phyloP scores from a whole-genome alignment of 805 yeast genomes.

The Saccharomyces kudriavzevii region DNA sequence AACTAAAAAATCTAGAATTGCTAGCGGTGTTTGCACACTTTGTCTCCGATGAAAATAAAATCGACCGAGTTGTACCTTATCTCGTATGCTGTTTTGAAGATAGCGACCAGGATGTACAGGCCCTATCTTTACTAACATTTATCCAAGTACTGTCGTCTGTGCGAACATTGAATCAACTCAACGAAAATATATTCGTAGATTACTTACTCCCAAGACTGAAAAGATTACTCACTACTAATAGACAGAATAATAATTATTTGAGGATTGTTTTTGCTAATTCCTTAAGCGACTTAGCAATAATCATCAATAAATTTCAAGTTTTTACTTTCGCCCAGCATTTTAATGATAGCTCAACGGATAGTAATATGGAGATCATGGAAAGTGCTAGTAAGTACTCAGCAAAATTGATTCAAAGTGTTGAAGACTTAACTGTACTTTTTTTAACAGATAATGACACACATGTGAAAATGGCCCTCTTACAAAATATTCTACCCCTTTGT shows the following conservation, averaged over 20 bases:
- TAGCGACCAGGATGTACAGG: constrained; percentile 53
- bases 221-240: constrained; percentile 34
- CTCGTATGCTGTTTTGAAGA: constrained; percentile 57
- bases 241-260: constrained; percentile 35
- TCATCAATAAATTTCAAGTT: constrained; percentile 56
- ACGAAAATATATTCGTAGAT: constrained; percentile 71
- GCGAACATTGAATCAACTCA: constrained; percentile 60
- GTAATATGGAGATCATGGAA: constrained; percentile 16
- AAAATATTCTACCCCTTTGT: constrained; percentile 69
- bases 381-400: constrained; percentile 15
- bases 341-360: constrained; percentile 11
- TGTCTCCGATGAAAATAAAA: constrained; percentile 71
- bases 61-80: constrained; percentile 81
- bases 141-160: constrained; percentile 63
- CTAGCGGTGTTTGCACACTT: constrained; percentile 69
- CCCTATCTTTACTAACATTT: constrained; percentile 53
- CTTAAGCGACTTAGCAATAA: constrained; percentile 61
- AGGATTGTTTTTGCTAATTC: constrained; percentile 65
- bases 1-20: constrained; percentile 59
- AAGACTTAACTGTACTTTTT: constrained; percentile 52
- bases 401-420: constrained; percentile 39
- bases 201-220: constrained; percentile 68
- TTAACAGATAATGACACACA: constrained; percentile 60
- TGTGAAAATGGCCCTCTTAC: constrained; percentile 63
- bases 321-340: constrained; percentile 37